These are phyloP conservation scores for Fraxinus dipetala DNA, from an alignment of 305 asterid species.

Conservation along the genomic window DNA sequence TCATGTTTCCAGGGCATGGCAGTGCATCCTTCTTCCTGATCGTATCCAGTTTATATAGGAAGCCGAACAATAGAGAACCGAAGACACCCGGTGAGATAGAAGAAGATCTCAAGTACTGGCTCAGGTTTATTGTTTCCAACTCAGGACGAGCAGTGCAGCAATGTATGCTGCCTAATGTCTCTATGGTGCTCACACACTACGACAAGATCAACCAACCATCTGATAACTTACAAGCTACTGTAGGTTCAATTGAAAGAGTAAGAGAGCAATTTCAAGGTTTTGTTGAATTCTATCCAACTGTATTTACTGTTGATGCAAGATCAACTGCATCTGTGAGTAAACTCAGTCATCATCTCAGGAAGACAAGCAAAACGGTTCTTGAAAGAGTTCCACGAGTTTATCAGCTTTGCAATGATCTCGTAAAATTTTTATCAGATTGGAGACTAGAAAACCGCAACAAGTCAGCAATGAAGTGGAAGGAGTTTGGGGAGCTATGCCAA, in stretches of 20 bases:
- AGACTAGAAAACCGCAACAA: conserved; percentile 56
- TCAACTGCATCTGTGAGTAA: conserved; percentile 74
- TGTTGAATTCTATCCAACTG: conserved; percentile 71
- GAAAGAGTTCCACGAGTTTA: conserved; percentile 73
- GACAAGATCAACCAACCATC: conserved; percentile 61
- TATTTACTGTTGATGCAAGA: conserved; percentile 86
- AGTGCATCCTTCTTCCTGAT: conserved; percentile 64
- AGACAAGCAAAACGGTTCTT: conserved; percentile 55
- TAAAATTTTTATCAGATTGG: conserved; percentile 54
- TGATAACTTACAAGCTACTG: conserved; percentile 42
- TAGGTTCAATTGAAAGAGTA: conserved; percentile 42
- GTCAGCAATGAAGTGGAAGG: conserved; percentile 80
- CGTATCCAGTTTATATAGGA: conserved; percentile 58
- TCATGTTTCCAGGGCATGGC: conserved; percentile 83
- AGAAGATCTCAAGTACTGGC: conserved; percentile 83
- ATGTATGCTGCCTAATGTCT: conserved; percentile 70
- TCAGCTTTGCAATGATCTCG: conserved; percentile 69
- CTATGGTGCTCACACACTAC: conserved; percentile 71
- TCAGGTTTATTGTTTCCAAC: conserved; percentile 68
- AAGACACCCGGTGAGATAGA: conserved; percentile 56
- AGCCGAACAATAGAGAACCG: conserved; percentile 56
- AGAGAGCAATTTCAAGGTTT: conserved; percentile 63
- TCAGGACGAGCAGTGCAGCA: conserved; percentile 71
- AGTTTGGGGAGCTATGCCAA: conserved; percentile 76
- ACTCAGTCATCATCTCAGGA: conserved; percentile 60